Evolutionary conservation across 2,329 filamentous ascomycete species (phyloP).

Genomic region (Cladosporium sp.): DNA sequence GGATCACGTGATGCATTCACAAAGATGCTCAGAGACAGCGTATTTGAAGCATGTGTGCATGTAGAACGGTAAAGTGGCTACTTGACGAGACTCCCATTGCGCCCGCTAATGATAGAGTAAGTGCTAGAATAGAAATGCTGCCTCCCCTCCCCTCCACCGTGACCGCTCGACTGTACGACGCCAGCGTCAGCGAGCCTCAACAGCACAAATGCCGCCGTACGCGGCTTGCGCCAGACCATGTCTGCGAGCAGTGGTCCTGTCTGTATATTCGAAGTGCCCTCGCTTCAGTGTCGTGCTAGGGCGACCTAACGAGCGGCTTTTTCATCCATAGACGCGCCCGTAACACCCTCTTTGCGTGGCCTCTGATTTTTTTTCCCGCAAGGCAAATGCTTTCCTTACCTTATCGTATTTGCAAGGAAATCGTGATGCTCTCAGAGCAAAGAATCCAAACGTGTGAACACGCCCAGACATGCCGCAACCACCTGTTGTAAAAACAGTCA

Average conservation of each 20-base stretch:
- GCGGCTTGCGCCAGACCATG: background rate
- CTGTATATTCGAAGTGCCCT: background rate
- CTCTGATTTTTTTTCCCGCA: background rate
- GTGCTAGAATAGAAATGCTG: background rate
- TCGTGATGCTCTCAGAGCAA: slow-evolving; percentile 62
- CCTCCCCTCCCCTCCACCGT: background rate
- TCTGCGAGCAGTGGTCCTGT: background rate
- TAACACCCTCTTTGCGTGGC: background rate
- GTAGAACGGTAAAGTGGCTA: background rate
- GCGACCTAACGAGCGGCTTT: background rate
- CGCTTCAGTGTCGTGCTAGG: background rate
- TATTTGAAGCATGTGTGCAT: background rate
- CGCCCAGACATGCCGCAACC: slow-evolving; percentile 91
- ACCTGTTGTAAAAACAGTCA: slow-evolving; percentile 46
- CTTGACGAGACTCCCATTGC: background rate
- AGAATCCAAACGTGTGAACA: slow-evolving; percentile 96
- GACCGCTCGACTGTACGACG: background rate
- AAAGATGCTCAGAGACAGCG: too few species aligned
- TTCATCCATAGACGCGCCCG: background rate
- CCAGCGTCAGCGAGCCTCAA: background rate
- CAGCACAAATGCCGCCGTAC: background rate
- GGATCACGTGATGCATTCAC: background rate
- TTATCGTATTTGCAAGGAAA: background rate
- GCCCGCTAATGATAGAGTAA: slow-evolving; percentile 11
- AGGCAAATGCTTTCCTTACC: background rate